These are phyloP conservation scores for Theobroma grandiflorum DNA, from an alignment of 441 rosid species.

Conservation along the genomic window DNA sequence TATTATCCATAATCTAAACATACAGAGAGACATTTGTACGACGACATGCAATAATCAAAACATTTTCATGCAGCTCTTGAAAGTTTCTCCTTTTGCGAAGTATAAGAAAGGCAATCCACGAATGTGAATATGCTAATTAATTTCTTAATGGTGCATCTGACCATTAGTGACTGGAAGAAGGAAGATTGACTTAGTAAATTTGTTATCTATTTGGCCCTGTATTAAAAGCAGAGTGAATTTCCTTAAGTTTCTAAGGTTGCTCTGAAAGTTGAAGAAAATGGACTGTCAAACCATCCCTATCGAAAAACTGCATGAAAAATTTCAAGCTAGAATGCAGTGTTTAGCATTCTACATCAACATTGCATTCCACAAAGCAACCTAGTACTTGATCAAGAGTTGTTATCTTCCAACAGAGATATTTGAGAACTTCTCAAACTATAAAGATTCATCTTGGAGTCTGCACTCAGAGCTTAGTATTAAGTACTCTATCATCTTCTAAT, in stretches of 20 bases:
- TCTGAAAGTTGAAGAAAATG: constrained; percentile 13
- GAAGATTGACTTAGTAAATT: background rate
- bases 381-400: background rate
- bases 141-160: background rate
- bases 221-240: background rate
- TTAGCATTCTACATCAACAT: background rate
- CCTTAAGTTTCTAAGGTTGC: background rate
- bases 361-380: constrained; percentile 3
- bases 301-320: background rate
- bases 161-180: constrained; percentile 10
- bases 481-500: background rate
- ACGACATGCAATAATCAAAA: background rate
- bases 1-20: constrained; percentile 24
- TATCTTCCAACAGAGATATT: background rate
- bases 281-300: constrained; percentile 12
- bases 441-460: background rate
- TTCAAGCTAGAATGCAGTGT: constrained; percentile 13
- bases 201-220: background rate
- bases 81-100: constrained; percentile 1
- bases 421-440: constrained; percentile 5
- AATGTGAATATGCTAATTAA: constrained; percentile 3
- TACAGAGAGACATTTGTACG: background rate
- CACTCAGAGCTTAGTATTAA: constrained; percentile 4
- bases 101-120: constrained; percentile 5
- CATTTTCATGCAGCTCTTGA: background rate